Base-by-base conservation (phyloP, 768 basidiomycete genomes). In the Terana coerulea region DNA sequence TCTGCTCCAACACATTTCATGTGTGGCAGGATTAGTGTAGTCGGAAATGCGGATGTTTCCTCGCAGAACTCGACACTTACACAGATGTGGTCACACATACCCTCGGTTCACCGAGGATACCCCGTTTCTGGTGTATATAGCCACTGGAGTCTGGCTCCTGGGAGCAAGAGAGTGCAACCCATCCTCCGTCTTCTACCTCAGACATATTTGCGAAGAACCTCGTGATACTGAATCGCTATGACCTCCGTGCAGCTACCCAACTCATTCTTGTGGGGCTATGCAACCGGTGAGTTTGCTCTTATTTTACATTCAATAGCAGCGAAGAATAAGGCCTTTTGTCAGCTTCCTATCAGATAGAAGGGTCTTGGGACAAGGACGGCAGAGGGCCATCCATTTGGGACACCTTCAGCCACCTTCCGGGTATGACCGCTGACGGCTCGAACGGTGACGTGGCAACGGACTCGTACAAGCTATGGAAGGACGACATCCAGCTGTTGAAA, bases 221-320 rank as follows among this genome's bases (percentile, higher is more conserved):
- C 12, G 3, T 5, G 17, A 19, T 10, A 39, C 9, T 17, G 15
- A n/a, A 19, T 17, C 10, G 10, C 47, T 28, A 40, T 45, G 51
- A 28, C 53, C 22, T 8, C 46, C 21, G 26, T 37, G 8, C 31
- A 53, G 17, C 68, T 86, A 19, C 77, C 82, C 12, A 72, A 72
- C 45, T 77, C 80, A 57, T 84, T 86, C 61, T 68, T 84, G 29
- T 86, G 83, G 80, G 83, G 83, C 26, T 84, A 83, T 58, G 83
- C 84, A 3, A 86, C 85, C 21, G 82, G 84, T 80, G 54, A 54
- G 76, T 62, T 7, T n/a, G 25, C 49, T 26, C n/a, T 5, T 10
- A n/a, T 29, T 15, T 50, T n/a, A 37, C 17, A 14, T 45, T 5
- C 4, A 6, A n/a, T 7, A n/a, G 14, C 7, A 5, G 21, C 42